phyloP scores from a whole-genome alignment of 164 flowering plant species.

The Magnolia kwangsiensis region DNA sequence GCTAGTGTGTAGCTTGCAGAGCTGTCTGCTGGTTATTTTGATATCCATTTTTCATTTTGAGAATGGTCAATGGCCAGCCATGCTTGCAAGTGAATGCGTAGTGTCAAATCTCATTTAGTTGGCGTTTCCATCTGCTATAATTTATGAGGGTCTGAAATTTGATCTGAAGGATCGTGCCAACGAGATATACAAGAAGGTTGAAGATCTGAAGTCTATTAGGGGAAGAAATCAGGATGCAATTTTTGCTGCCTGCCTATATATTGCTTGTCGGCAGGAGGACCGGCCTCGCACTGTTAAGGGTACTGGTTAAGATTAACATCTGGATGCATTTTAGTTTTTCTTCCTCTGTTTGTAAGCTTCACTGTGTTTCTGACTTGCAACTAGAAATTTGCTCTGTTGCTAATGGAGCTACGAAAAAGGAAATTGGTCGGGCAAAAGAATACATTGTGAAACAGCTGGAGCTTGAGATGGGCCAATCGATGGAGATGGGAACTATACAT shows the following conservation, averaged over 20 bases:
- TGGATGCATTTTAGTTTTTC: conserved; percentile 18
- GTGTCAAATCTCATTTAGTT: not conserved
- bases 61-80: not conserved
- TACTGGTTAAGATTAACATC: conserved; percentile 23
- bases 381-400: conserved; percentile 46
- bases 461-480: conserved; percentile 41
- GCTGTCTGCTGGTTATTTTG: not conserved
- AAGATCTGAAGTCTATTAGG: conserved; percentile 65
- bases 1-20: too few species aligned
- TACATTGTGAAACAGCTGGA: conserved; percentile 38
- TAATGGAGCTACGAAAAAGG: conserved; percentile 49
- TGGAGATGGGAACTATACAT: conserved; percentile 48
- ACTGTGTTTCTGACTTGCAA: conserved; percentile 17
- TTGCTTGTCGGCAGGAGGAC: conserved; percentile 79
- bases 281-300: conserved; percentile 82
- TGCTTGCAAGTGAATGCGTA: not conserved
- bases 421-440: conserved; percentile 41
- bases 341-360: conserved; percentile 6
- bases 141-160: not conserved
- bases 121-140: not conserved
- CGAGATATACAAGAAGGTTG: conserved; percentile 77
- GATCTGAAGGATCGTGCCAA: conserved; percentile 62
- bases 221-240: conserved; percentile 76
- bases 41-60: not conserved
- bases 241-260: conserved; percentile 70